A percentile compares a stretch with the other conserved stretches of the same genome.
These are phyloP conservation scores for Vitis rotundifolia DNA, from an alignment of 164 flowering plant species.

Conservation along the genomic window DNA sequence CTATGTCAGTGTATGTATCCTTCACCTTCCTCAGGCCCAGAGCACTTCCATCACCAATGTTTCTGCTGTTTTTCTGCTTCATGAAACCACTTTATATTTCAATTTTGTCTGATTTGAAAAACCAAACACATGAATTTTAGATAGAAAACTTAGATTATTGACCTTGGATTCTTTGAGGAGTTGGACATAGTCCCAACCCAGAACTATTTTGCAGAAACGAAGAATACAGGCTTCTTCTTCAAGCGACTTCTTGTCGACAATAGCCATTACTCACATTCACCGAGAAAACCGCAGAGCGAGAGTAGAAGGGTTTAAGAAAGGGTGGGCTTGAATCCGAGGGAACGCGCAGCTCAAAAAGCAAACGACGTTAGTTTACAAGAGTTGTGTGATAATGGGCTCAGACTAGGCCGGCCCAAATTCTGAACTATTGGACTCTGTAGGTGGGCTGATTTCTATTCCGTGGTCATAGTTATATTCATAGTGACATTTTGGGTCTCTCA, in stretches of 20 bases:
- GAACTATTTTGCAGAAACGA: slow-evolving; percentile 72
- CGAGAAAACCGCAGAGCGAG: too few species aligned
- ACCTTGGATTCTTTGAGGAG: slow-evolving; percentile 52
- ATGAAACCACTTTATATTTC: neutral
- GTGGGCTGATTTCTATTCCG: too few species aligned
- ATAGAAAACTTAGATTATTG: neutral
- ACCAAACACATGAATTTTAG: neutral
- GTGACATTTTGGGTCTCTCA: too few species aligned
- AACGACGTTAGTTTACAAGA: too few species aligned
- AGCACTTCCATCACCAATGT: slow-evolving; percentile 21
- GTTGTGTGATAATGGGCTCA: too few species aligned
- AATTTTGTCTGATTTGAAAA: neutral
- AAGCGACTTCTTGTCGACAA: slow-evolving; percentile 35
- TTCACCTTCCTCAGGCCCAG: slow-evolving; percentile 56
- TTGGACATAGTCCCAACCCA: slow-evolving; percentile 80
- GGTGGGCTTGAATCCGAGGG: too few species aligned
- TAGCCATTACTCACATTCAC: too few species aligned
- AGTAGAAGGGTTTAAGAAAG: too few species aligned
- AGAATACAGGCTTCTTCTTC: slow-evolving; percentile 36
- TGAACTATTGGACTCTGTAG: too few species aligned
- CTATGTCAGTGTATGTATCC: slow-evolving; percentile 57
- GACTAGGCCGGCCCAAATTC: too few species aligned
- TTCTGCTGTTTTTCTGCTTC: slow-evolving; percentile 26
- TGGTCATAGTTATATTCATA: too few species aligned
- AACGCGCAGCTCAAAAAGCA: too few species aligned